phyloP scores from a whole-genome alignment of 345 rosid species.

The Brassica nigra region DNA sequence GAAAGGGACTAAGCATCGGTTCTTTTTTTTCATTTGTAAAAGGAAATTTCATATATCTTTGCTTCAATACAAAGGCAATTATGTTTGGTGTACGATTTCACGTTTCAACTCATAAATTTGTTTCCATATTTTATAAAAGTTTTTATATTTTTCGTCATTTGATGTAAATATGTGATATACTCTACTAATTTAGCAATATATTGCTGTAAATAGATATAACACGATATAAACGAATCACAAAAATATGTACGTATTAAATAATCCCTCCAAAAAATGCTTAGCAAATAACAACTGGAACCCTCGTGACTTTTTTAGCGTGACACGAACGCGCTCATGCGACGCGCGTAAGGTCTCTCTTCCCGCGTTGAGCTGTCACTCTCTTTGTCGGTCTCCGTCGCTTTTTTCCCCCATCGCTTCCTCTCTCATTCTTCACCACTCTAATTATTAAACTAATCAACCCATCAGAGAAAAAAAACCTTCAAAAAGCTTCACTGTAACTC shows the following conservation, averaged over 20 bases:
- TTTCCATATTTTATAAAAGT: not conserved
- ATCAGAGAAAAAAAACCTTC: not conserved
- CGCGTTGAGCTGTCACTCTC: constrained; percentile 45
- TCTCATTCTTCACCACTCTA: constrained; percentile 7
- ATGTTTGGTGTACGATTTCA: constrained; percentile 26
- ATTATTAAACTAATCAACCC: constrained; percentile 10
- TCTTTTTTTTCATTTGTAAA: not conserved
- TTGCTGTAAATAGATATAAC: not conserved
- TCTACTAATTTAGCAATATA: not conserved
- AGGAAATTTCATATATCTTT: not conserved
- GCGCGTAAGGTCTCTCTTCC: constrained; percentile 19
- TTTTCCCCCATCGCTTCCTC: not conserved
- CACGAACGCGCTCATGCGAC: constrained; percentile 17
- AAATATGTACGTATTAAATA: not conserved
- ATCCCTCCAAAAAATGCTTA: not conserved
- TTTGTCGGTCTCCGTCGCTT: constrained; percentile 33
- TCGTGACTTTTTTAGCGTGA: constrained; percentile 31
- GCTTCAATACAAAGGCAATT: constrained; percentile 36
- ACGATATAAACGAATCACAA: not conserved
- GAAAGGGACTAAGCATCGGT: not conserved
- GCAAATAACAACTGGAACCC: constrained; percentile 11
- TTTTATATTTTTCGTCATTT: not conserved
- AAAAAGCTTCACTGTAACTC: constrained; percentile 19
- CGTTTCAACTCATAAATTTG: constrained; percentile 16
- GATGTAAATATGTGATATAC: not conserved